These are phyloP conservation scores for Cyberlindnera mrakii DNA, from an alignment of 805 yeast genomes.

Conservation along the genomic window DNA sequence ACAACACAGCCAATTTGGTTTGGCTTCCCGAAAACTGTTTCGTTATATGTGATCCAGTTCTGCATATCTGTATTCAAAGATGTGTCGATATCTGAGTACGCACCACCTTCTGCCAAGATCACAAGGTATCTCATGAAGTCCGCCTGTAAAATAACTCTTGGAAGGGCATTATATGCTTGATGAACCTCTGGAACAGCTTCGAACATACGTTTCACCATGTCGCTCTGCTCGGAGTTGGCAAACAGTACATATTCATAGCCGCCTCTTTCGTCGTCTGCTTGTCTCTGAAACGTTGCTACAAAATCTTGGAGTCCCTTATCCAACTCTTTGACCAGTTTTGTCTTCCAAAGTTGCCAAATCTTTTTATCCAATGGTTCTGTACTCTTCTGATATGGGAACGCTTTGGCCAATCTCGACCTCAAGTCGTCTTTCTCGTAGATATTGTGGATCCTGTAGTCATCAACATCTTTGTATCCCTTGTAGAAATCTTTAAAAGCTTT, in stretches of 20 bases:
- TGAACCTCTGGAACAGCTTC: constrained; percentile 53
- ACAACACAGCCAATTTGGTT: constrained; percentile 46
- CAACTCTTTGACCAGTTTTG: constrained; percentile 3
- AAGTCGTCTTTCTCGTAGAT: constrained; percentile 7
- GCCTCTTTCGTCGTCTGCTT: constrained; percentile 3
- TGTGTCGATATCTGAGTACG: constrained; percentile 57
- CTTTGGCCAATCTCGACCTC: constrained; percentile 7
- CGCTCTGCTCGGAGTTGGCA: constrained; percentile 32
- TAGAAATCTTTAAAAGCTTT: neutral
- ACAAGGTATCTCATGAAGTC: constrained; percentile 89
- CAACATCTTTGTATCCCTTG: constrained; percentile 8
- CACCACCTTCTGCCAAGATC: constrained; percentile 72
- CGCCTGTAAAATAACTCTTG: constrained; percentile 77
- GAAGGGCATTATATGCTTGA: constrained; percentile 70
- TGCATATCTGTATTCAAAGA: constrained; percentile 45
- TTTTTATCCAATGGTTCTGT: constrained; percentile 25
- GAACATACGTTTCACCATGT: constrained; percentile 21
- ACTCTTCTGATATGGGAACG: constrained; percentile 12
- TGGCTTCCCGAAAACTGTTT: constrained; percentile 6
- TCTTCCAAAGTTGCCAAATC: constrained; percentile 47
- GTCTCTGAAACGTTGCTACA: constrained; percentile 5
- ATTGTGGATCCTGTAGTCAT: constrained; percentile 9
- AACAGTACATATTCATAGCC: constrained; percentile 8
- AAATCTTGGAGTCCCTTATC: constrained; percentile 7
- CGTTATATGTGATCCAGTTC: constrained; percentile 48